Evolutionary conservation across 169 alveolate species (phyloP), one percentile per base, ranked within the genome.

Genomic region (Cryptosporidium muris): DNA sequence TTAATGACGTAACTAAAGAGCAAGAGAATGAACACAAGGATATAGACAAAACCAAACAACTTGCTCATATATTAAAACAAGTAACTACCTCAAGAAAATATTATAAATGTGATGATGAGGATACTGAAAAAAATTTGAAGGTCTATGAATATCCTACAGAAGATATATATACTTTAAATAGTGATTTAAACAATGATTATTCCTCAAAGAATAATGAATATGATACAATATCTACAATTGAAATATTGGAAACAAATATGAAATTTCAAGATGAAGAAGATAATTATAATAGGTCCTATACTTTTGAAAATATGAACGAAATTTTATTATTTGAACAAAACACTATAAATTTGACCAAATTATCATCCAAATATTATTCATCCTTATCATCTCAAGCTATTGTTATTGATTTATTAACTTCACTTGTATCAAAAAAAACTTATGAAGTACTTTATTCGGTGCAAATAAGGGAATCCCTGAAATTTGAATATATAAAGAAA

Each of bases 371-470:
- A 49, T 74, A 58, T 58, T 74, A 74, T 1, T 54, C 54, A 6
- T 43, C 54, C 25, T 58, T 74, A 37, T 74, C 85, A n/a, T 68
- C 85, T 12, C 74, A 74, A 60, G 74, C 60, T 42, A 68, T 74
- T 16, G 63, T 74, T 3, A 45, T 56, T 37, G 85, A 74, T 14
- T 37, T 74, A 43, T 43, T 74, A 40, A 74, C 85, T 1, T 74
- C 85, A n/a, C 63, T 74, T 3, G 49, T 74, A 25, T 56, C 85
- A 8, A 51, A 74, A 5, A 63, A 74, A 43, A 74, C 85, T 25
- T 25, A 25, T 25, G 25, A 54, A 37, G 14, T 14, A 25, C 3
- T 11, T 74, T 37, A 14, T 74, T 9, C 42, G 14, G 6, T 38
- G 65, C 16, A 34, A 53, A n/a, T 9, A 36, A 37, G 54, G 9